phyloP scores from a whole-genome alignment of 2,329 filamentous ascomycete species.

The Mariannaea elegans region DNA sequence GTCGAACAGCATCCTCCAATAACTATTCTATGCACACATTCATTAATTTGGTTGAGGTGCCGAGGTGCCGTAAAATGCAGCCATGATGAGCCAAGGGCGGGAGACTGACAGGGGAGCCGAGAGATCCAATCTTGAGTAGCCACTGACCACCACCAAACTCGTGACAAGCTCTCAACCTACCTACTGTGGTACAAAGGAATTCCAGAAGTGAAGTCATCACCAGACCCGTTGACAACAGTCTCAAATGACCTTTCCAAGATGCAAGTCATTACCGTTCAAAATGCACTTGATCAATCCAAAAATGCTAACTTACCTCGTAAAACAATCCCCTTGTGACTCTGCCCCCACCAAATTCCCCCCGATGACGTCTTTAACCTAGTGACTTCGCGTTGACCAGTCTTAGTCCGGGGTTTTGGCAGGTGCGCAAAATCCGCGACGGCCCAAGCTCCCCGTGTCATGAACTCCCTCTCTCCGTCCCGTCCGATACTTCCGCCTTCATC shows the following conservation, averaged over 20 bases:
- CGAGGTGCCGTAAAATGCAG: constrained; percentile 5
- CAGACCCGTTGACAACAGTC: not conserved
- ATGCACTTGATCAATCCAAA: not conserved
- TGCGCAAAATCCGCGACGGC: constrained; percentile 15
- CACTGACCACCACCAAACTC: too few relatives aligned
- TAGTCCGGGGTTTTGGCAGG: constrained; percentile 13
- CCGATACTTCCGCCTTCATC: not conserved
- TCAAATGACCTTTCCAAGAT: not conserved
- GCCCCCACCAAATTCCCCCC: constrained; percentile 2
- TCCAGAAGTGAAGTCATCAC: constrained; percentile 21
- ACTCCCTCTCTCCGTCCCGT: not conserved
- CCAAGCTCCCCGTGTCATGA: constrained; percentile 29
- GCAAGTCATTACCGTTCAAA: not conserved
- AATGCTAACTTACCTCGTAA: not conserved
- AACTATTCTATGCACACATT: not conserved
- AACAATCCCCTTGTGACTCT: not conserved
- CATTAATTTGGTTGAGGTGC: constrained; percentile 1
- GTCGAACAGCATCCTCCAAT: not conserved
- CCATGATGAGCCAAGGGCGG: constrained; percentile 8
- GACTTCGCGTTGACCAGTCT: constrained; percentile 11
- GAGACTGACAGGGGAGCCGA: constrained; percentile 1
- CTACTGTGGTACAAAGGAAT: too few relatives aligned
- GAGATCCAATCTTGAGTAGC: not conserved
- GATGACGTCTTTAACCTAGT: constrained; percentile 5
- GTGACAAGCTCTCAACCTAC: too few relatives aligned